Evolutionary conservation across 768 basidiomycete genomes (phyloP).

Genomic region (Boletus coccyginus): DNA sequence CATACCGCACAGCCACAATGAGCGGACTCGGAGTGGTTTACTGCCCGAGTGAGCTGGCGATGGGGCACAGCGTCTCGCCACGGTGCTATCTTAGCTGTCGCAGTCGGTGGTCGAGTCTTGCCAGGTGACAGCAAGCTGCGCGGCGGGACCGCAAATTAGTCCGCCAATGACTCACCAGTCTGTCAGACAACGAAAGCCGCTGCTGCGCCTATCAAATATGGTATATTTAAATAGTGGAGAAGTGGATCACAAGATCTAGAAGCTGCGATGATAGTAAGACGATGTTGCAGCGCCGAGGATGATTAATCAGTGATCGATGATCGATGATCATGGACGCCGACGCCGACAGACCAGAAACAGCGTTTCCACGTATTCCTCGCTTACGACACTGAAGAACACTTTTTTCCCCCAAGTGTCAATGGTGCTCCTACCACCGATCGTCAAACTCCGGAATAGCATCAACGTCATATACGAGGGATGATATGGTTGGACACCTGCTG

Average conservation of each 20-base stretch:
- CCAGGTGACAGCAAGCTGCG: not conserved
- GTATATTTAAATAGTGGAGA: too few species aligned
- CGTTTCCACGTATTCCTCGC: constrained; percentile 7
- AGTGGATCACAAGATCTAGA: too few species aligned
- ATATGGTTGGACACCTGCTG: too few species aligned
- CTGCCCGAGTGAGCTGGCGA: not conserved
- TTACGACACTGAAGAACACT: too few species aligned
- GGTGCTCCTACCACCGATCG: too few species aligned
- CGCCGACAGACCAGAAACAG: too few species aligned
- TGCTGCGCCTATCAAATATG: not conserved
- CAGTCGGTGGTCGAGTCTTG: not conserved
- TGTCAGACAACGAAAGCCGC: too few species aligned
- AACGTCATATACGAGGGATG: too few species aligned
- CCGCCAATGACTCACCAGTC: not conserved
- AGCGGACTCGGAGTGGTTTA: not conserved
- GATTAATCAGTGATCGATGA: not conserved
- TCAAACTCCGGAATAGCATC: too few species aligned
- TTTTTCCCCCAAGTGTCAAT: too few species aligned
- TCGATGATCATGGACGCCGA: too few species aligned
- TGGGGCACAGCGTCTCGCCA: not conserved
- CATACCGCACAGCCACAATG: constrained; percentile 19
- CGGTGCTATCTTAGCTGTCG: not conserved
- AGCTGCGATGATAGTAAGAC: not conserved
- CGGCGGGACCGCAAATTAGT: not conserved
- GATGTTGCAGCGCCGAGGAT: not conserved